These are phyloP conservation scores for Boletus vermiculosoides DNA, from an alignment of 768 basidiomycete genomes.

Conservation along the genomic window DNA sequence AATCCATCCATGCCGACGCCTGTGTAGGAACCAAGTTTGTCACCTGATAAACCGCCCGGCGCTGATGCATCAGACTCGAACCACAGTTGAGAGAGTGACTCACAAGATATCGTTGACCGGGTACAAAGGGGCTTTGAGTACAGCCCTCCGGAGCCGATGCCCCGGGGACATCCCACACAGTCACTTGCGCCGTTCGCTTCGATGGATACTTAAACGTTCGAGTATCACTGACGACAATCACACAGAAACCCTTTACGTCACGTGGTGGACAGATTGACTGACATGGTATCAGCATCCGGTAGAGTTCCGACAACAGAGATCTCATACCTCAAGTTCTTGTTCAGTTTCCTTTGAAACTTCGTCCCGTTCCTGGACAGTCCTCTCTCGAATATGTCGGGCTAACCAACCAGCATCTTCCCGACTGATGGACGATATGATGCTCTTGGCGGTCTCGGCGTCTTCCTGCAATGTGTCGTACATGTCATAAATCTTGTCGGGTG, in stretches of 20 bases:
- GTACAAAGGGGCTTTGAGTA: conserved; percentile 49
- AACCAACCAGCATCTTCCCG: conserved; percentile 61
- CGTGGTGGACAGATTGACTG: conserved; percentile 69
- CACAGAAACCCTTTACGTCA: conserved; percentile 71
- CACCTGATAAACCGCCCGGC: conserved; percentile 24
- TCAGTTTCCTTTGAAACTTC: conserved; percentile 60
- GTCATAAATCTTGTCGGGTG: conserved; percentile 50
- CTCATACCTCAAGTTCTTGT: conserved; percentile 65
- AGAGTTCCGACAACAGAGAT: background rate
- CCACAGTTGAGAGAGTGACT: conserved; percentile 21
- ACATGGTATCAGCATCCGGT: conserved; percentile 5
- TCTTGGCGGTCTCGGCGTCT: conserved; percentile 46
- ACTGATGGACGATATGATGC: conserved; percentile 42
- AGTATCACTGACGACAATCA: conserved; percentile 66
- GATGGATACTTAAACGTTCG: conserved; percentile 49
- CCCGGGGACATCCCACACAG: conserved; percentile 74
- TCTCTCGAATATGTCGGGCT: conserved; percentile 49
- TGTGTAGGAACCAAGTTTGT: conserved; percentile 74
- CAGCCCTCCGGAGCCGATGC: conserved; percentile 51
- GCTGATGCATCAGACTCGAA: background rate
- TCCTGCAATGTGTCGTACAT: conserved; percentile 62
- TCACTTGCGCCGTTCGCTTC: conserved; percentile 69
- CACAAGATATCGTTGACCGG: conserved; percentile 70
- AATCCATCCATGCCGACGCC: conserved; percentile 67
- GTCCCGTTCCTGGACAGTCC: conserved; percentile 49